Conservation (phyloP, 805 yeast species). For the Kazachstania bromeliacearum region DNA sequence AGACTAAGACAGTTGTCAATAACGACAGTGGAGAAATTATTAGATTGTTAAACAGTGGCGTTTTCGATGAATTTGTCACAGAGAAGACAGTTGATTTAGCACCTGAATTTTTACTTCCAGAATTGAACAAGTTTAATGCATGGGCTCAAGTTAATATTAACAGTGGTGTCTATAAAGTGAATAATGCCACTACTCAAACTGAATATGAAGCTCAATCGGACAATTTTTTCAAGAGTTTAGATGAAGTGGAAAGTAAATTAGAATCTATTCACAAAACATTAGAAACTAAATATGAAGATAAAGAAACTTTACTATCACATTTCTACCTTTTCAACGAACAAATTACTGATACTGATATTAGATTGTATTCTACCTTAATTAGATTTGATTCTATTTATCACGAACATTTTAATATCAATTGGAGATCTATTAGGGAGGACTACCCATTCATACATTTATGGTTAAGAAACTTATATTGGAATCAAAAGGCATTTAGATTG, state of each 20-base stretch:
- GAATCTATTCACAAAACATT: constrained; percentile 32
- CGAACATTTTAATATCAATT: constrained; percentile 89
- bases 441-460: constrained; percentile 73
- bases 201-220: constrained; percentile 64
- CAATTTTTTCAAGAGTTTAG: constrained; percentile 56
- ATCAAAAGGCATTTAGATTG: constrained; percentile 53
- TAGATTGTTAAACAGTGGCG: constrained; percentile 69
- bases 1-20: constrained; percentile 72
- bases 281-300: constrained; percentile 9
- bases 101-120: constrained; percentile 42
- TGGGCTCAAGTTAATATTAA: constrained; percentile 81
- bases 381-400: constrained; percentile 89
- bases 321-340: constrained; percentile 49
- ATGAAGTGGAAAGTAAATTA: constrained; percentile 57
- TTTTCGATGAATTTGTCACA: constrained; percentile 35
- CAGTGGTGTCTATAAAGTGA: constrained; percentile 88
- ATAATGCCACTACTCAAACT: constrained; percentile 77
- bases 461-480: constrained; percentile 79
- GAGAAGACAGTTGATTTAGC: constrained; percentile 36
- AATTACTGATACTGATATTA: constrained; percentile 82
- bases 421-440: constrained; percentile 65
- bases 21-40: constrained; percentile 88
- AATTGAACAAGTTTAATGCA: constrained; percentile 69
- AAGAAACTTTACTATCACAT: constrained; percentile 13
- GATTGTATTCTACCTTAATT: constrained; percentile 76